phyloP scores from a whole-genome alignment of 192 early-diverging fungal genomes.

The Kickxella alabastrina region DNA sequence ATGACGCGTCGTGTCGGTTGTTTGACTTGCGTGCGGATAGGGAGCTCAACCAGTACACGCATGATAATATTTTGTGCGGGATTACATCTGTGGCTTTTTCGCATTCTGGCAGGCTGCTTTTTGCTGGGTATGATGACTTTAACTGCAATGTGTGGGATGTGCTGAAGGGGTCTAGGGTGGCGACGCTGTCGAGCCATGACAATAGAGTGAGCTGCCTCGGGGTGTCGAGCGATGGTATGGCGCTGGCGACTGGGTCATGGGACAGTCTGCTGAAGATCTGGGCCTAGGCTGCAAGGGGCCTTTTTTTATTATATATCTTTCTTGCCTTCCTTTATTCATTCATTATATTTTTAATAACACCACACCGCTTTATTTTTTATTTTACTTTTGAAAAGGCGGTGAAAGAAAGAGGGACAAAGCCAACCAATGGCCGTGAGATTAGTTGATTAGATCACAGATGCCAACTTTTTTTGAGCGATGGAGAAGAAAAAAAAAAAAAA shows the following conservation, averaged over 20 bases:
- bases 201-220: constrained; percentile 97
- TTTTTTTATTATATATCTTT: neutral
- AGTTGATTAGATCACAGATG: no score
- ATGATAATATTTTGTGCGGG: constrained; percentile 97
- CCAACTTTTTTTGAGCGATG: no score
- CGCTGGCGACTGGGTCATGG: constrained; percentile 97
- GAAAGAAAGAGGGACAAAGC: no score
- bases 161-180: constrained; percentile 90
- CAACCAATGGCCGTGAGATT: no score
- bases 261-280: constrained; percentile 94
- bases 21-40: constrained; percentile 98
- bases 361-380: no score
- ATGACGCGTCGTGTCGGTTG: constrained; percentile 96
- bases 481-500: no score
- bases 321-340: neutral
- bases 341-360: constrained; percentile 6
- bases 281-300: constrained; percentile 21
- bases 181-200: constrained; percentile 89
- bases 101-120: constrained; percentile 90
- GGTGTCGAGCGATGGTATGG: constrained; percentile 96
- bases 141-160: constrained; percentile 99
- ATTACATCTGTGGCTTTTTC: constrained; percentile 98
- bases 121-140: constrained; percentile 99
- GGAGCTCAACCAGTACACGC: constrained; percentile 96
- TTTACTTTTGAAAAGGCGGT: neutral